These are phyloP conservation scores for Sicyos edulis DNA, from an alignment of 306 rosid genomes.

Conservation along the genomic window DNA sequence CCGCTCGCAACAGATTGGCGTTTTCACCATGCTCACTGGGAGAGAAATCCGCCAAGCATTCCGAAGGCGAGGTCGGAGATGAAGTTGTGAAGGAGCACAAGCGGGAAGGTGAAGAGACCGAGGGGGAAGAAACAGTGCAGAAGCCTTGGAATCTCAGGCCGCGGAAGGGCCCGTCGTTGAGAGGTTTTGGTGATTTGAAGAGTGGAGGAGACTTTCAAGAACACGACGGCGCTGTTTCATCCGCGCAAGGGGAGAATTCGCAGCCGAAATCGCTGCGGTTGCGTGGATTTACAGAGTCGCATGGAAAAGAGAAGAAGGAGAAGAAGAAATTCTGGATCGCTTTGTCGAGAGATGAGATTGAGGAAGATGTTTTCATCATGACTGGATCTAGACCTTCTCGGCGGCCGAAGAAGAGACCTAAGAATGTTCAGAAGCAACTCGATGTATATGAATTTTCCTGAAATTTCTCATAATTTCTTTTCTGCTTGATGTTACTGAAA, in stretches of 20 bases:
- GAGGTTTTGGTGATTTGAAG: constrained; percentile 32
- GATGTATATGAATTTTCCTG: constrained; percentile 45
- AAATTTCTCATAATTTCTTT: background rate
- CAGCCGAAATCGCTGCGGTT: constrained; percentile 71
- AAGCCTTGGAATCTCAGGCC: constrained; percentile 72
- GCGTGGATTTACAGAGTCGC: constrained; percentile 50
- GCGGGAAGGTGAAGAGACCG: constrained; percentile 31
- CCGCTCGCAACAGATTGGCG: constrained; percentile 49
- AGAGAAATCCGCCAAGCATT: constrained; percentile 26
- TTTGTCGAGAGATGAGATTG: constrained; percentile 83
- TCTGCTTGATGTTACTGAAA: background rate
- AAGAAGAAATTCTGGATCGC: constrained; percentile 96
- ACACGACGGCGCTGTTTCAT: constrained; percentile 23
- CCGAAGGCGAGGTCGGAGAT: constrained; percentile 35
- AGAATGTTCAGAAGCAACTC: constrained; percentile 84
- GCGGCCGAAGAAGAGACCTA: constrained; percentile 78
- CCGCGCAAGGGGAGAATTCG: constrained; percentile 34
- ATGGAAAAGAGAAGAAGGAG: constrained; percentile 58
- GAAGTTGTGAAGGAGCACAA: constrained; percentile 31
- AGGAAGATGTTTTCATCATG: constrained; percentile 80
- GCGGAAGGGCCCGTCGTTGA: constrained; percentile 43
- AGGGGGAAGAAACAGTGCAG: constrained; percentile 30
- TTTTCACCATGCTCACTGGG: constrained; percentile 27
- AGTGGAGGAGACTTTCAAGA: constrained; percentile 47
- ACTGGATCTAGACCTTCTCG: constrained; percentile 89